A percentile compares a stretch with the other conserved stretches of the same genome.
Evolutionary conservation across 2,329 filamentous ascomycete species (phyloP).

Genomic region (Sporothrix dimorphospora): DNA sequence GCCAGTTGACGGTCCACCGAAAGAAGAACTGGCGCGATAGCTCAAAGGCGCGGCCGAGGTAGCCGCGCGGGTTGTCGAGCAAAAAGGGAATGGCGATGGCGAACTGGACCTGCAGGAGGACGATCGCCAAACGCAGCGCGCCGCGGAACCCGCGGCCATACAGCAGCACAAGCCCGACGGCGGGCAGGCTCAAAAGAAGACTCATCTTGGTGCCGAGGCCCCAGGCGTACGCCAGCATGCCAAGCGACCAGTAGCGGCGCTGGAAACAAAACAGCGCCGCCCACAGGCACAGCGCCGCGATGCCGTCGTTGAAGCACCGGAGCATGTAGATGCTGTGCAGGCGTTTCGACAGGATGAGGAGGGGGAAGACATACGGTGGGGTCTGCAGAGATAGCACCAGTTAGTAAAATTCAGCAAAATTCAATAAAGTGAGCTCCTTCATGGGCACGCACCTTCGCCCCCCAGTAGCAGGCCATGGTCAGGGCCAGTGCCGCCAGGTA

Average conservation of each 20-base stretch:
- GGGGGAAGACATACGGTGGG: conserved; percentile 84
- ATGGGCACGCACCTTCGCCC: conserved; percentile 64
- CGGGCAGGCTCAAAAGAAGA: conserved; percentile 78
- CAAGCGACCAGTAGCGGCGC: conserved; percentile 71
- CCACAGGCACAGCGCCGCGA: conserved; percentile 84
- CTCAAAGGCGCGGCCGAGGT: conserved; percentile 84
- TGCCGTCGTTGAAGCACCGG: conserved; percentile 93
- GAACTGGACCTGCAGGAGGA: conserved; percentile 80
- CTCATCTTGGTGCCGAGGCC: conserved; percentile 97
- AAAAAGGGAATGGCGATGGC: conserved; percentile 70
- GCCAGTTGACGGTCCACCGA: conserved; percentile 99
- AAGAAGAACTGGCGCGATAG: conserved; percentile 89
- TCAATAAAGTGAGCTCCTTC: too few relatives aligned
- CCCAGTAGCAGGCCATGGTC: conserved; percentile 81
- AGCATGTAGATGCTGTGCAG: conserved; percentile 93
- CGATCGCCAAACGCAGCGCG: conserved; percentile 67
- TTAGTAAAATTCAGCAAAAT: too few relatives aligned
- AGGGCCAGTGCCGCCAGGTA: conserved; percentile 76
- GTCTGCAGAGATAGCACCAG: too few relatives aligned
- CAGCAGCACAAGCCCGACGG: conserved; percentile 75
- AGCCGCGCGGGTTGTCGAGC: conserved; percentile 65
- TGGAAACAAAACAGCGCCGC: conserved; percentile 78
- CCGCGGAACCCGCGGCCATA: conserved; percentile 69
- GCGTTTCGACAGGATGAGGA: conserved; percentile 87
- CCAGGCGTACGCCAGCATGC: conserved; percentile 71